A percentile compares a stretch with the other conserved stretches of the same genome.
Evolutionary conservation across 2,329 filamentous ascomycete genomes (phyloP).

Genomic region (Allantophomopsis cytisporea): DNA sequence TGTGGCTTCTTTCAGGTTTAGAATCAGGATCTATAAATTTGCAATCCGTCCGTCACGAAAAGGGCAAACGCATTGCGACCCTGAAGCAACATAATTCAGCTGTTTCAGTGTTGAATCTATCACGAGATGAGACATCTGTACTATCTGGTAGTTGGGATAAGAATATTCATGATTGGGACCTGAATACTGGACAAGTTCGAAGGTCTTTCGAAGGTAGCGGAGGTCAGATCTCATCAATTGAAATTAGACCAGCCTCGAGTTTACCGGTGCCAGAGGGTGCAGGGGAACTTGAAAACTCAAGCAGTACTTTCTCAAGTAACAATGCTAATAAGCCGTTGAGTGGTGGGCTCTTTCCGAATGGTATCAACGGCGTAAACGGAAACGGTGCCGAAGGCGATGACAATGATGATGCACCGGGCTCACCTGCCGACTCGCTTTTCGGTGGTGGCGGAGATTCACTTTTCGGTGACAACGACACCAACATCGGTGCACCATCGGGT

Average conservation of each 20-base stretch:
- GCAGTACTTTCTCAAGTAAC: slow-evolving; percentile 65
- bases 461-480: slow-evolving; percentile 69
- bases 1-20: slow-evolving; percentile 84
- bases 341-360: slow-evolving; percentile 33
- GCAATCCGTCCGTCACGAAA: slow-evolving; percentile 85
- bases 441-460: slow-evolving; percentile 65
- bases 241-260: slow-evolving; percentile 66
- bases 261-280: slow-evolving; percentile 64
- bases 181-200: slow-evolving; percentile 70
- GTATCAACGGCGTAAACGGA: slow-evolving; percentile 22
- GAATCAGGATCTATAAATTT: slow-evolving; percentile 89
- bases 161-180: slow-evolving; percentile 83
- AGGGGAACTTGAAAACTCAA: slow-evolving; percentile 38
- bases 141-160: slow-evolving; percentile 97
- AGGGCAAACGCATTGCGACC: slow-evolving; percentile 76
- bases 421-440: slow-evolving; percentile 65
- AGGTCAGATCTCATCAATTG: slow-evolving; percentile 77
- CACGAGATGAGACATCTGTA: slow-evolving; percentile 74
- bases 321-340: slow-evolving; percentile 43
- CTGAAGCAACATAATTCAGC: slow-evolving; percentile 79
- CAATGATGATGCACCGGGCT: slow-evolving; percentile 43
- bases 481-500: slow-evolving; percentile 32
- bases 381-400: slow-evolving; percentile 21
- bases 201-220: slow-evolving; percentile 66
- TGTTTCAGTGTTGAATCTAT: slow-evolving; percentile 73